Conservation (phyloP, 352 stramenopile species). For the Thraustochytrium striatum region DNA sequence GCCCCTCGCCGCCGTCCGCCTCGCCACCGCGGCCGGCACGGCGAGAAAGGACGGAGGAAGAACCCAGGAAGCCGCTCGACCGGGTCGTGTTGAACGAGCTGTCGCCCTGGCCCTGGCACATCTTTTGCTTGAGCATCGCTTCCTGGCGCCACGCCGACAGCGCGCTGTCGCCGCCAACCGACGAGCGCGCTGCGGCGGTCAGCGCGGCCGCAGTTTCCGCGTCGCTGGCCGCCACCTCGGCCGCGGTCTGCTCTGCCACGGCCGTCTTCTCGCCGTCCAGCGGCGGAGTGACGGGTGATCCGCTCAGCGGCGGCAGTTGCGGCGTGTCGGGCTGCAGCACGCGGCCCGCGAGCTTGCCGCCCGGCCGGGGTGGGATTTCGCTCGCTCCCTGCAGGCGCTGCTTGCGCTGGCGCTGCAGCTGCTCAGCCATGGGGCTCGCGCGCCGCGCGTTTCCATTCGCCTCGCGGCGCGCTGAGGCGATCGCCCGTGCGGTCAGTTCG, state of each 20-base stretch:
- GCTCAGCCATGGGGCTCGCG: background rate
- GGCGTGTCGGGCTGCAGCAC: background rate
- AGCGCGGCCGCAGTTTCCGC: background rate
- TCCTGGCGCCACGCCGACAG: constrained; percentile 9
- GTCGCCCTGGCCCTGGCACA: background rate
- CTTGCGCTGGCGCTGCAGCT: background rate
- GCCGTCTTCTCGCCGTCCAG: background rate
- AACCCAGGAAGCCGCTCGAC: background rate
- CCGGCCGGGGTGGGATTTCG: background rate
- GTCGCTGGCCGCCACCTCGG: background rate
- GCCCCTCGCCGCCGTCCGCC: background rate
- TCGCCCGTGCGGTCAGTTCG: background rate
- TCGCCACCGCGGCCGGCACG: background rate
- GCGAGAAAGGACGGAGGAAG: background rate
- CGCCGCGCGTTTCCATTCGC: constrained; percentile 1
- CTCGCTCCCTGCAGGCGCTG: background rate
- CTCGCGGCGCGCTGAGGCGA: background rate
- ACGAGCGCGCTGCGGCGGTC: background rate
- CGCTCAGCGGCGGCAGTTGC: background rate
- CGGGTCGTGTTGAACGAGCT: background rate
- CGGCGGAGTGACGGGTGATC: background rate
- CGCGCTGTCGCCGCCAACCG: background rate
- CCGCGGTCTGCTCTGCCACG: background rate
- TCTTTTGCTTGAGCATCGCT: background rate
- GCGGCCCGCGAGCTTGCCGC: background rate